Evolutionary conservation across 202 grass and related monocot genomes (phyloP).

Genomic region (Zoysia matrella): DNA sequence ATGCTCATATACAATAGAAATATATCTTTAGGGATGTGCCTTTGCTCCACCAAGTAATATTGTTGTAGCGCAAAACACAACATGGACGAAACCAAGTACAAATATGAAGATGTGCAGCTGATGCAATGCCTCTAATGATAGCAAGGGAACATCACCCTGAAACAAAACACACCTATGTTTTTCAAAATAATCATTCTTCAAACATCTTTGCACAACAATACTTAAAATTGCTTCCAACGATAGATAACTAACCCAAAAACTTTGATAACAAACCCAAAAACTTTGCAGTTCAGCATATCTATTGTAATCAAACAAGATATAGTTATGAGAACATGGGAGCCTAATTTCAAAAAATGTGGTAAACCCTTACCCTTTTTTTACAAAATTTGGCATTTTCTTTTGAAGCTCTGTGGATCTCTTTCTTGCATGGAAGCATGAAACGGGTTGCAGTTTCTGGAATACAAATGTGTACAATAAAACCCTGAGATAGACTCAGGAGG

Average conservation of each 20-base stretch:
- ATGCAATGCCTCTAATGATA: constrained; percentile 75
- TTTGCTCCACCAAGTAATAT: constrained; percentile 75
- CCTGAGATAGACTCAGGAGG: constrained; percentile 64
- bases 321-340: not conserved
- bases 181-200: constrained; percentile 22
- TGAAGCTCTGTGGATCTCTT: not conserved
- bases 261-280: not conserved
- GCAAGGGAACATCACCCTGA: constrained; percentile 75
- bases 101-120: constrained; percentile 92
- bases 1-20: constrained; percentile 9
- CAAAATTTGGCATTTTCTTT: constrained; percentile 39
- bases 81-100: constrained; percentile 84
- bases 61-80: constrained; percentile 71
- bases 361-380: constrained; percentile 45
- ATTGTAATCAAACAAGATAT: constrained; percentile 26
- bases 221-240: constrained; percentile 17
- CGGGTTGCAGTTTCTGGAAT: constrained; percentile 53
- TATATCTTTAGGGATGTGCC: constrained; percentile 38
- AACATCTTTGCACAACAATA: constrained; percentile 14
- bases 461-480: constrained; percentile 63
- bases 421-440: constrained; percentile 78
- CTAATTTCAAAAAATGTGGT: constrained; percentile 8
- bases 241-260: not conserved
- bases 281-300: constrained; percentile 7
- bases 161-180: constrained; percentile 36